Percentiles rank a stretch among this genome's conserved stretches.
phyloP scores from a whole-genome alignment of 257 asterid species.

The Misopates orontium region DNA sequence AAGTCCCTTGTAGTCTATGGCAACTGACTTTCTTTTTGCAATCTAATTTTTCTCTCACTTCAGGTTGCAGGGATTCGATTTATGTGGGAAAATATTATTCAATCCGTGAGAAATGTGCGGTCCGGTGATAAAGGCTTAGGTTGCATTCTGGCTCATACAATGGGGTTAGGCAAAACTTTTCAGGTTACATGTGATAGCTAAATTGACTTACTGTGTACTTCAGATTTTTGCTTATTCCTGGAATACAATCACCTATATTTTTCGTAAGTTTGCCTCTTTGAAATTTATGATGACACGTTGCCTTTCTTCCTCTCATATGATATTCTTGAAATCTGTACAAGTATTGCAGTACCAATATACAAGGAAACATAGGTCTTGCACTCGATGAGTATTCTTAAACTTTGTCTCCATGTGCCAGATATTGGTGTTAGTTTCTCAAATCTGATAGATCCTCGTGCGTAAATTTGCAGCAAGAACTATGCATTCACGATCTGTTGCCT shows the following conservation, averaged over 20 bases:
- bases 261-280: slow-evolving; percentile 16
- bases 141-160: slow-evolving; percentile 98
- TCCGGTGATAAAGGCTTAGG: slow-evolving; percentile 97
- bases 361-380: too few species aligned
- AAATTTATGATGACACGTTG: slow-evolving; percentile 11
- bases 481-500: neutral
- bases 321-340: neutral
- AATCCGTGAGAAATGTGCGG: slow-evolving; percentile 75
- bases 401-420: slow-evolving; percentile 6
- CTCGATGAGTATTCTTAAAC: neutral
- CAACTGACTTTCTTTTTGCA: slow-evolving; percentile 11
- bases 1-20: slow-evolving; percentile 9
- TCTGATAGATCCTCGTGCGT: slow-evolving; percentile 1
- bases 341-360: too few species aligned
- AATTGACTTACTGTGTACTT: slow-evolving; percentile 8
- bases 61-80: slow-evolving; percentile 93
- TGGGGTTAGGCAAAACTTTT: slow-evolving; percentile 97
- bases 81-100: slow-evolving; percentile 94
- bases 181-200: slow-evolving; percentile 64
- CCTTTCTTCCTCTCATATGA: slow-evolving; percentile 17
- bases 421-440: neutral
- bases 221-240: slow-evolving; percentile 4
- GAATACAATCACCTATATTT: slow-evolving; percentile 17
- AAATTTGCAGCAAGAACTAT: slow-evolving; percentile 5
- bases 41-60: slow-evolving; percentile 25